Evolutionary conservation across 148 eudicot species (phyloP).

Genomic region (Rhododendron henanense): DNA sequence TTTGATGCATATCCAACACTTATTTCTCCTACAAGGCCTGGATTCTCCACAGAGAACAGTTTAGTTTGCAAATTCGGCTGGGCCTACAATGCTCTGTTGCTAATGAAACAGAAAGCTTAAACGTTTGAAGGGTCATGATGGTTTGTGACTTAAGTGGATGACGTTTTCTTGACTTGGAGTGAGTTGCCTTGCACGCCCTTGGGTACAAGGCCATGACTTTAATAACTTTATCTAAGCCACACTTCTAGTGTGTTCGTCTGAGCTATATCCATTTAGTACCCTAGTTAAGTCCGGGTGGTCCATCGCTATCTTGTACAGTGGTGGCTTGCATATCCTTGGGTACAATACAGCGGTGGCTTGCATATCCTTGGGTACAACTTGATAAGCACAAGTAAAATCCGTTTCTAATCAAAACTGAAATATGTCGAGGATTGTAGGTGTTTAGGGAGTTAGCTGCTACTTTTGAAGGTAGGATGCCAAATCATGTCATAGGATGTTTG

Average conservation of each 20-base stretch:
- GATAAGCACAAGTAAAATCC: background rate
- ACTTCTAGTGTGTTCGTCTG: background rate
- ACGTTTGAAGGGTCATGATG: background rate
- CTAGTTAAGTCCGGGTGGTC: background rate
- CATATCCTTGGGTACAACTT: background rate
- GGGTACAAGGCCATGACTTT: background rate
- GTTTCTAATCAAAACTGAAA: background rate
- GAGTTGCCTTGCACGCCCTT: background rate
- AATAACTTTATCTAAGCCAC: background rate
- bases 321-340: background rate
- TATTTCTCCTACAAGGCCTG: conserved; percentile 1
- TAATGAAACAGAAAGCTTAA: background rate
- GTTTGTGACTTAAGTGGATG: background rate
- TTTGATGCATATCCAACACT: background rate
- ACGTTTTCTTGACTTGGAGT: background rate
- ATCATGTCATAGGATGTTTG: background rate
- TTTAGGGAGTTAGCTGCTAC: background rate
- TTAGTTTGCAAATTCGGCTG: background rate
- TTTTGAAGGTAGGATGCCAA: background rate
- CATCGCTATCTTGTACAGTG: background rate
- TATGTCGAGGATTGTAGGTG: background rate
- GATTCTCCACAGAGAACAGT: background rate
- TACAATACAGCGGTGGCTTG: background rate
- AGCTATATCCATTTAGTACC: background rate
- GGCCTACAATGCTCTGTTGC: background rate